Evolutionary conservation across 441 rosid genomes (phyloP).

Genomic region (Oxalis stricta): DNA sequence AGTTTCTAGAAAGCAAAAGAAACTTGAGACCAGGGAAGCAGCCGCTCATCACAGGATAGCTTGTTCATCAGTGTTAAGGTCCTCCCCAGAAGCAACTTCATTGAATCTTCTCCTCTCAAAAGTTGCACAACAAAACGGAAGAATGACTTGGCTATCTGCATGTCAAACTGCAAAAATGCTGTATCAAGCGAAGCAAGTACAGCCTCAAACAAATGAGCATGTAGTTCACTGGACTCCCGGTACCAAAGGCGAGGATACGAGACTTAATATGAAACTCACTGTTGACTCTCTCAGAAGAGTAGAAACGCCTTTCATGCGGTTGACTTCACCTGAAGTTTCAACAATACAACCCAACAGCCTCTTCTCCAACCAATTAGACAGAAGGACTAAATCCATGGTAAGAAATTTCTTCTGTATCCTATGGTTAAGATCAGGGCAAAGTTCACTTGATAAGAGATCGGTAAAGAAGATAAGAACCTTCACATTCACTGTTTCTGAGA

Average conservation of each 20-base stretch:
- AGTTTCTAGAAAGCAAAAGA: slow-evolving; percentile 77
- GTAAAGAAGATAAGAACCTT: slow-evolving; percentile 86
- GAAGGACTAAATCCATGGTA: slow-evolving; percentile 51
- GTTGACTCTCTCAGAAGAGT: slow-evolving; percentile 74
- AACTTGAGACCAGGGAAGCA: slow-evolving; percentile 85
- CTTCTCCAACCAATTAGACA: slow-evolving; percentile 91
- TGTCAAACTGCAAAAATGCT: slow-evolving; percentile 81
- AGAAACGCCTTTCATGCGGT: slow-evolving; percentile 52
- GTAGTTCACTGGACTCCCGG: slow-evolving; percentile 36
- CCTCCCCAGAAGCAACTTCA: slow-evolving; percentile 62
- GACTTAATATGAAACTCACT: slow-evolving; percentile 60
- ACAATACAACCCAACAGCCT: slow-evolving; percentile 66
- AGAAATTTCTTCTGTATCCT: slow-evolving; percentile 53
- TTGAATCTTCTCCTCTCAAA: slow-evolving; percentile 55
- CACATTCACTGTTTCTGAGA: slow-evolving; percentile 59
- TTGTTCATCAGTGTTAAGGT: slow-evolving; percentile 66
- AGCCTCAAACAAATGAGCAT: slow-evolving; percentile 81
- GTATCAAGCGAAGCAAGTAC: slow-evolving; percentile 64
- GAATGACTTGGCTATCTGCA: slow-evolving; percentile 66
- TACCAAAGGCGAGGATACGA: slow-evolving; percentile 47
- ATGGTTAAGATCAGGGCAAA: slow-evolving; percentile 44
- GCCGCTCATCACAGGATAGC: slow-evolving; percentile 56
- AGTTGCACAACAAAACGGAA: slow-evolving; percentile 80
- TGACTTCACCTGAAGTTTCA: slow-evolving; percentile 41
- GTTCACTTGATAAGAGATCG: slow-evolving; percentile 72